Base-by-base conservation (phyloP, 352 stramenopile species). In the Globisporangium barbulae region DNA sequence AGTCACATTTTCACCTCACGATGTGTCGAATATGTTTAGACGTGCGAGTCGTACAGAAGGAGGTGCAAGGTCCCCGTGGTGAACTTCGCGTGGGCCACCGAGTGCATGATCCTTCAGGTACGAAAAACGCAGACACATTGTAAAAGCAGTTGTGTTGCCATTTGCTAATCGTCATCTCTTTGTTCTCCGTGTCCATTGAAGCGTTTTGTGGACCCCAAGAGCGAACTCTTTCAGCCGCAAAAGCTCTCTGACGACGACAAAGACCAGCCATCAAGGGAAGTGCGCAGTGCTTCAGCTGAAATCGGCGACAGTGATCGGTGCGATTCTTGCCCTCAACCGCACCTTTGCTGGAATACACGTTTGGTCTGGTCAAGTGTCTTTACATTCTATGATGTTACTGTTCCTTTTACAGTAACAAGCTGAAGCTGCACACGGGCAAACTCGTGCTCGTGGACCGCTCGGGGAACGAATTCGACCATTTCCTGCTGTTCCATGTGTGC, bases 91-190 rank as follows among this genome's bases (percentile, higher is more conserved):
- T 94, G 85, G 85, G 78, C 91, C 15, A 90, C 81, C 3, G 85
- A 94, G 59, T 94, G 85, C 61, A 78, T 94, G 57, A 82, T 94
- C 59, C 72, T 90, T 30, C 81, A 91, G 76, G 85, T 94, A 74
- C 25, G 37, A 10, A 13, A 8, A 13, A 28, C 25, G 25, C 25
- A 28, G 25, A 2, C 2, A 28, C 25, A 28, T 28, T 28, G 25
- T 28, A 2, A 28, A 28, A 37, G 5, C 8, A 37, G 5, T 37
- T 37, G 31, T 7, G 8, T 37, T 37, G 31, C 5, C 28, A 28
- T 12, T 37, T 65, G 39, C 56, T 63, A 2, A 9, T 49, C 13
- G 12, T 3, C 8, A n/a, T 12, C 0, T 57, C 31, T 15, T 48
- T 50, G 13, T 56, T 55, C 21, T 58, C 41, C n/a, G 39, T 56